Evolutionary conservation across 208 protist species (phyloP).

Genomic region (Acanthamoeba rhysodes): DNA sequence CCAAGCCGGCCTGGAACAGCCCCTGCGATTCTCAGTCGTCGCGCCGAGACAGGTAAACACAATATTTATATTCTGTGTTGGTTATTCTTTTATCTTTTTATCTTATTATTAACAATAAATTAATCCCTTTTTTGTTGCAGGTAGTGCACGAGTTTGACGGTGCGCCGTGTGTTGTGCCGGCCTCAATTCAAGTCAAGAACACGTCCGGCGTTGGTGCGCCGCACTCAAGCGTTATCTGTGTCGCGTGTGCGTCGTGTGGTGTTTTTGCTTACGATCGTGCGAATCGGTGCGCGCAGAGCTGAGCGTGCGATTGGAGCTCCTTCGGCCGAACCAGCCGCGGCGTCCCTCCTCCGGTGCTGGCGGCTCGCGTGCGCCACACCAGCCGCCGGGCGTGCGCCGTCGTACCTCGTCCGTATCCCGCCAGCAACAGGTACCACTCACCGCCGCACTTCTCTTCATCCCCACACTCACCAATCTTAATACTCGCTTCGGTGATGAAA

Average conservation of each 20-base stretch:
- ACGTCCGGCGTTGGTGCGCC: neutral
- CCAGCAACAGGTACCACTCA: neutral
- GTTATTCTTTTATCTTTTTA: too few relatives aligned
- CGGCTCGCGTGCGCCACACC: neutral
- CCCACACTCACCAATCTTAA: too few relatives aligned
- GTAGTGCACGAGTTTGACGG: constrained; percentile 18
- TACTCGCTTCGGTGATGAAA: neutral
- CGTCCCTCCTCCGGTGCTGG: neutral
- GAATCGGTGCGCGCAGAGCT: neutral
- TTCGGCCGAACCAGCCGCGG: constrained; percentile 7
- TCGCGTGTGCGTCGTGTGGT: neutral
- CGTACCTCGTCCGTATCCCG: neutral
- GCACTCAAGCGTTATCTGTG: neutral
- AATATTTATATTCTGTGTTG: too few relatives aligned
- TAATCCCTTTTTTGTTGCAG: neutral
- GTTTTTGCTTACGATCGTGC: neutral
- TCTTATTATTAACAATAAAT: too few relatives aligned
- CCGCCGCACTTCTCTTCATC: neutral
- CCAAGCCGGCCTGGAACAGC: neutral
- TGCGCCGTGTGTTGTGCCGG: neutral
- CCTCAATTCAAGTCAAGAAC: neutral
- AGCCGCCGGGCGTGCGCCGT: neutral
- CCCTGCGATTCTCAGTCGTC: neutral
- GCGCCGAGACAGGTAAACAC: neutral
- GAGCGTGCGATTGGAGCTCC: neutral